A percentile compares a stretch with the other conserved stretches of the same genome.
Conservation (phyloP, 2,329 filamentous ascomycete genomes). For the Ceratocystis variospora region DNA sequence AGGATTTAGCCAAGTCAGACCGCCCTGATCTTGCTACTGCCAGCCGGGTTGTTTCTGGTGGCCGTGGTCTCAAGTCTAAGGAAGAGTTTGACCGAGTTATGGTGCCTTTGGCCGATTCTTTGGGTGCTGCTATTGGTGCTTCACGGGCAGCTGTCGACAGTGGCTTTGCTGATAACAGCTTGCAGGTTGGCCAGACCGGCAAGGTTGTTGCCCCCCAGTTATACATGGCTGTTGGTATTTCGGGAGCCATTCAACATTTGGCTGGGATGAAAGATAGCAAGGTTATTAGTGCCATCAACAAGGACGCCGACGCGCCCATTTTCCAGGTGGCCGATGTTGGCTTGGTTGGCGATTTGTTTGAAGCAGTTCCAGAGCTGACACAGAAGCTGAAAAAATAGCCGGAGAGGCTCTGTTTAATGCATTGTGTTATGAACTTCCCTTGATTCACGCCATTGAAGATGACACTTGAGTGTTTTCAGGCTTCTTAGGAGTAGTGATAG, state of each 20-base stretch:
- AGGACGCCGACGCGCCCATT: slow-evolving; percentile 91
- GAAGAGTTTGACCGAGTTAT: slow-evolving; percentile 93
- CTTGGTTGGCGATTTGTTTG: slow-evolving; percentile 87
- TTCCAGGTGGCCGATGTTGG: slow-evolving; percentile 97
- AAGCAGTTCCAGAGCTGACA: slow-evolving; percentile 88
- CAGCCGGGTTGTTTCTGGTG: slow-evolving; percentile 77
- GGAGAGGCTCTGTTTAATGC: slow-evolving; percentile 1
- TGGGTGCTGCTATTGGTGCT: slow-evolving; percentile 91
- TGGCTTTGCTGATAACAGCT: slow-evolving; percentile 93
- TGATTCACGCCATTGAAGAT: slow-evolving; percentile 16
- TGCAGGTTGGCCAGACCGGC: slow-evolving; percentile 95
- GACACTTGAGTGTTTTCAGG: slow-evolving; percentile 22
- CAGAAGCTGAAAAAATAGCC: slow-evolving; percentile 64
- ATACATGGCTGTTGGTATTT: slow-evolving; percentile 91
- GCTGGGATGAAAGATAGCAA: slow-evolving; percentile 99
- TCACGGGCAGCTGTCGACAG: slow-evolving; percentile 92
- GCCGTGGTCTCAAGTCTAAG: slow-evolving; percentile 91
- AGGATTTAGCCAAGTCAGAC: slow-evolving; percentile 85
- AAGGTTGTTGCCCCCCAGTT: slow-evolving; percentile 96
- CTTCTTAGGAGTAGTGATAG: neutral
- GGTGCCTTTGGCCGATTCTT: slow-evolving; percentile 76
- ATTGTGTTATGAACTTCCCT: neutral
- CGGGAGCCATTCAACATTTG: slow-evolving; percentile 92
- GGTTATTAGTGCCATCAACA: slow-evolving; percentile 98
- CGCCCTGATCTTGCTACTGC: slow-evolving; percentile 89